Evolutionary conservation across 2,329 filamentous ascomycete species (phyloP).

Genomic region (Thermothelomyces thermophilus): DNA sequence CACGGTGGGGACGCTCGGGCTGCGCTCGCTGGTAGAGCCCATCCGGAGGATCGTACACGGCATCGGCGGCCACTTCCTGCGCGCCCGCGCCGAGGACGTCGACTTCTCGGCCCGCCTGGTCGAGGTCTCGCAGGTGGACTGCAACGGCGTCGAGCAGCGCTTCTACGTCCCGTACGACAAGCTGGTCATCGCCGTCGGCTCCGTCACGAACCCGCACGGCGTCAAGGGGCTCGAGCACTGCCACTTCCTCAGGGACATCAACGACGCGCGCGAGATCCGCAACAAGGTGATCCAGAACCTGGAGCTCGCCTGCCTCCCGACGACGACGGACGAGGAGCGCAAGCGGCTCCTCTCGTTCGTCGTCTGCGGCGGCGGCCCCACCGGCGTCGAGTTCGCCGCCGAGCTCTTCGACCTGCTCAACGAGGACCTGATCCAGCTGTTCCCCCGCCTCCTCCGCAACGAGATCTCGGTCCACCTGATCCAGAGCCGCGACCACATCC

Average conservation of each 20-base stretch:
- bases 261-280: slow-evolving; percentile 82
- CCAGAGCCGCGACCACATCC: slow-evolving; percentile 86
- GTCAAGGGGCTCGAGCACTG: slow-evolving; percentile 92
- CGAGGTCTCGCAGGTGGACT: slow-evolving; percentile 70
- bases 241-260: slow-evolving; percentile 91
- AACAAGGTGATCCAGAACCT: slow-evolving; percentile 85
- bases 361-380: slow-evolving; percentile 90
- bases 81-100: slow-evolving; percentile 78
- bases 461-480: slow-evolving; percentile 98
- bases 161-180: slow-evolving; percentile 99
- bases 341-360: slow-evolving; percentile 87
- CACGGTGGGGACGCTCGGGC: slow-evolving; percentile 88
- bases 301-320: slow-evolving; percentile 86
- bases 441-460: slow-evolving; percentile 86
- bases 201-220: slow-evolving; percentile 87
- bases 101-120: slow-evolving; percentile 89
- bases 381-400: slow-evolving; percentile 94
- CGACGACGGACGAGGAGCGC: slow-evolving; percentile 81
- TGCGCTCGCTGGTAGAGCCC: slow-evolving; percentile 87
- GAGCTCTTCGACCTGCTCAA: slow-evolving; percentile 95
- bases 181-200: slow-evolving; percentile 85
- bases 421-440: slow-evolving; percentile 78
- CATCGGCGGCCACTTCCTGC: slow-evolving; percentile 82
- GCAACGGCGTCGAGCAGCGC: slow-evolving; percentile 62
- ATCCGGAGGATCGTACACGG: slow-evolving; percentile 75